Conservation (phyloP, 345 rosid genomes). For the Lepidium aucheri region DNA sequence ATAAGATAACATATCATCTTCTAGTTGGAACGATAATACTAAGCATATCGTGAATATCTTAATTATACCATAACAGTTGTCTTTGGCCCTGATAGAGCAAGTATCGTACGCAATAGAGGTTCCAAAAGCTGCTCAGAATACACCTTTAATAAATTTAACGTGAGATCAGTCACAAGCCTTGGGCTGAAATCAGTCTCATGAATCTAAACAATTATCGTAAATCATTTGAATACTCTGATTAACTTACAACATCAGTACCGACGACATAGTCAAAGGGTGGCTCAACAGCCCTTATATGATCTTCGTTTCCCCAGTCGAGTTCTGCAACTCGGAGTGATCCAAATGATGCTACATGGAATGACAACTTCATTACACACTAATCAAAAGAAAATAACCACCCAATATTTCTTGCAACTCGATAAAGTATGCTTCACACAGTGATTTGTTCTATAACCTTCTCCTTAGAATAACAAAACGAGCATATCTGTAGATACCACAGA, state of each 20-base stretch:
- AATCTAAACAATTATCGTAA: not conserved
- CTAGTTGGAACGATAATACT: not conserved
- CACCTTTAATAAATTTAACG: conserved; percentile 41
- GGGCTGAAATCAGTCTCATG: not conserved
- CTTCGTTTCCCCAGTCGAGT: conserved; percentile 82
- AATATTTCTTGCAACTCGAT: not conserved
- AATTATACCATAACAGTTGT: conserved; percentile 60
- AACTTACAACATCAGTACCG: conserved; percentile 92
- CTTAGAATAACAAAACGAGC: not conserved
- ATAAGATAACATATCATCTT: conserved; percentile 2
- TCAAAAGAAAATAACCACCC: not conserved
- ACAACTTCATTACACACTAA: not conserved
- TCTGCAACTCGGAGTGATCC: conserved; percentile 81
- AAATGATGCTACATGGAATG: conserved; percentile 51
- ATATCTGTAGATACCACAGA: not conserved
- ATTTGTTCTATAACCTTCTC: not conserved
- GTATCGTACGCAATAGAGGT: conserved; percentile 61
- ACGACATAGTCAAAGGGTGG: conserved; percentile 88
- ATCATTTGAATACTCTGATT: not conserved
- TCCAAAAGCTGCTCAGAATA: conserved; percentile 91
- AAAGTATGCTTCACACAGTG: not conserved
- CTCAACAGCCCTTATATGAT: conserved; percentile 59
- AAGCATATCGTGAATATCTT: not conserved
- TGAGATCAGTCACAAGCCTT: conserved; percentile 14
- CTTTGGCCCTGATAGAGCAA: conserved; percentile 73